Evolutionary conservation across 129 eudicot species (phyloP).

Genomic region (Dittrichia graveolens): DNA sequence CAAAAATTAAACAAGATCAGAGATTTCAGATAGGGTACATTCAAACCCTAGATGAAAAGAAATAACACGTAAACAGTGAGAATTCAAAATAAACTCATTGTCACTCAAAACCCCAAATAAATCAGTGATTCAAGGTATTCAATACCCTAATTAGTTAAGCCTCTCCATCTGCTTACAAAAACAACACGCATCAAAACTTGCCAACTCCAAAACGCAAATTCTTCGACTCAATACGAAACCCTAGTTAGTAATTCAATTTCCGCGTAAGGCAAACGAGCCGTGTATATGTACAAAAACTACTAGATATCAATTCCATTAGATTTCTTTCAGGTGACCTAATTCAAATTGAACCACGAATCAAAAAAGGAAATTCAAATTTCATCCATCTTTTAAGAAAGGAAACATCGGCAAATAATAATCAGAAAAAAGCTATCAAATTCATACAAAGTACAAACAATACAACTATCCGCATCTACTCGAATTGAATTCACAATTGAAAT

Average conservation of each 20-base stretch:
- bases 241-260: constrained; percentile 27
- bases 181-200: not conserved
- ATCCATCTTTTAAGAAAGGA: constrained; percentile 23
- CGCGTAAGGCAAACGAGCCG: constrained; percentile 15
- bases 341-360: constrained; percentile 10
- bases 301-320: constrained; percentile 11
- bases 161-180: constrained; percentile 14
- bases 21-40: constrained; percentile 21
- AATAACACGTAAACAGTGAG: constrained; percentile 2
- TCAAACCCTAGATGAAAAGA: constrained; percentile 14
- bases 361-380: constrained; percentile 1
- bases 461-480: constrained; percentile 4
- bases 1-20: not conserved
- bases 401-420: constrained; percentile 11
- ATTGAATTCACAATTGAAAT: constrained; percentile 27
- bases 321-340: constrained; percentile 16
- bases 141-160: constrained; percentile 25
- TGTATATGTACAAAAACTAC: constrained; percentile 12
- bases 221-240: constrained; percentile 23
- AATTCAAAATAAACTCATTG: constrained; percentile 15
- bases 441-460: constrained; percentile 13
- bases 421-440: not conserved
- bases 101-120: constrained; percentile 19
- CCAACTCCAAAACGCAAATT: constrained; percentile 20
- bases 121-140: constrained; percentile 13